A percentile compares a stretch with the other conserved stretches of the same genome.
These are phyloP conservation scores for Curvularia sp. DNA, from an alignment of 2,329 filamentous ascomycete genomes.

Conservation along the genomic window DNA sequence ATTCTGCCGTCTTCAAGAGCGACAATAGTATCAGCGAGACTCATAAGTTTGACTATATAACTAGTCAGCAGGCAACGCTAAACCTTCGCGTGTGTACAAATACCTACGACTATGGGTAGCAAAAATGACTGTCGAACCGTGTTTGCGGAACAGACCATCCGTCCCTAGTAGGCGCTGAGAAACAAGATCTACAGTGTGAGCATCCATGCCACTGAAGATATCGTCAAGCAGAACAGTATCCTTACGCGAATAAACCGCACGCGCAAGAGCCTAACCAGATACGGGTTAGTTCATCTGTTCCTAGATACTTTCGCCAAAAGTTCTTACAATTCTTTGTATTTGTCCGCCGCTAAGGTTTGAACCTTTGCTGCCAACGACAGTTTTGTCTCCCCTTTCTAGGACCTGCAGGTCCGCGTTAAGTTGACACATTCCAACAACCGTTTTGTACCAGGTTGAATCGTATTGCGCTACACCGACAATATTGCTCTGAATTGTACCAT, in stretches of 20 bases:
- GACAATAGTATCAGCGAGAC: conserved; percentile 5
- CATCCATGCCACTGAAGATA: conserved; percentile 7
- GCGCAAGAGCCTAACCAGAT: conserved; percentile 4
- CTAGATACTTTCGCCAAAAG: background rate
- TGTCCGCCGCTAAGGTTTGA: conserved; percentile 4
- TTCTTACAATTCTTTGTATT: background rate
- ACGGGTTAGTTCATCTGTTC: background rate
- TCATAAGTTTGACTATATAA: conserved; percentile 1
- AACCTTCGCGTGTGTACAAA: background rate
- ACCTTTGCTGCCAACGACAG: background rate
- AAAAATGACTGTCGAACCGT: background rate
- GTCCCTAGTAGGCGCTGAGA: background rate
- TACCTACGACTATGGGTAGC: background rate
- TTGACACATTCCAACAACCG: background rate
- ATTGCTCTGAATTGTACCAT: background rate
- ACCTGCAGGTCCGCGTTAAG: conserved; percentile 1
- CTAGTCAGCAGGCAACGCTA: background rate
- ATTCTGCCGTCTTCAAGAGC: conserved; percentile 2
- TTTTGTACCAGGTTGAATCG: background rate
- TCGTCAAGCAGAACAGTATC: background rate
- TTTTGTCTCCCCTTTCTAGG: conserved; percentile 1
- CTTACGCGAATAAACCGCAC: conserved; percentile 1
- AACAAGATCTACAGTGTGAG: conserved; percentile 1
- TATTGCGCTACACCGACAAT: background rate
- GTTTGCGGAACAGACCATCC: background rate